Evolutionary conservation across 768 basidiomycete genomes (phyloP).

Genomic region (Hortiboletus flavorubellus): DNA sequence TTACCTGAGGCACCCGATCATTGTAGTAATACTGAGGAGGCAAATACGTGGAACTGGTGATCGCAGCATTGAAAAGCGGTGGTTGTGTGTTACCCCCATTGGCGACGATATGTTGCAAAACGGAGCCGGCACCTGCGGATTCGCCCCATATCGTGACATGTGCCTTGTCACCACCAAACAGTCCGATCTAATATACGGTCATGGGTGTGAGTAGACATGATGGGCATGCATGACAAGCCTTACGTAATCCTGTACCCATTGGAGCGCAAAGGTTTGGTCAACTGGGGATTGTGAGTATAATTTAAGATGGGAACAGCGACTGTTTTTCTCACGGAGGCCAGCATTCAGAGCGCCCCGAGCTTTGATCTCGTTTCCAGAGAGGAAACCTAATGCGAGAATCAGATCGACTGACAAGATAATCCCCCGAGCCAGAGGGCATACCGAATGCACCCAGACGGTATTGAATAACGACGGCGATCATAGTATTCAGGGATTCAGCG

Average conservation of each 20-base stretch:
- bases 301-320: not conserved
- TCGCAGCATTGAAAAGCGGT: slow-evolving; percentile 31
- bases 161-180: slow-evolving; percentile 32
- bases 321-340: slow-evolving; percentile 28
- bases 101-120: slow-evolving; percentile 34
- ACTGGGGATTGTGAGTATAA: slow-evolving; percentile 18
- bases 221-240: not conserved
- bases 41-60: slow-evolving; percentile 32
- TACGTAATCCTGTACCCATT: slow-evolving; percentile 37
- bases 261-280: slow-evolving; percentile 34
- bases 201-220: not conserved
- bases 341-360: slow-evolving; percentile 32
- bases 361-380: slow-evolving; percentile 30
- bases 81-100: slow-evolving; percentile 32
- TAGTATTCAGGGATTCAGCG: slow-evolving; percentile 17
- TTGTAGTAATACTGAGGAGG: slow-evolving; percentile 36
- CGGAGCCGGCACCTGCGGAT: slow-evolving; percentile 35
- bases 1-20: slow-evolving; percentile 27
- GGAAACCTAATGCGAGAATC: slow-evolving; percentile 26
- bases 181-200: slow-evolving; percentile 22
- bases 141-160: slow-evolving; percentile 38
- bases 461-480: slow-evolving; percentile 31
- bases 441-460: slow-evolving; percentile 38
- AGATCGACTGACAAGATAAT: not conserved
- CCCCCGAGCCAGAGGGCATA: not conserved